Evolutionary conservation across 2,329 filamentous ascomycete species (phyloP), one percentile per base, ranked within the genome.

Genomic region (Aspergillus aculeatus): DNA sequence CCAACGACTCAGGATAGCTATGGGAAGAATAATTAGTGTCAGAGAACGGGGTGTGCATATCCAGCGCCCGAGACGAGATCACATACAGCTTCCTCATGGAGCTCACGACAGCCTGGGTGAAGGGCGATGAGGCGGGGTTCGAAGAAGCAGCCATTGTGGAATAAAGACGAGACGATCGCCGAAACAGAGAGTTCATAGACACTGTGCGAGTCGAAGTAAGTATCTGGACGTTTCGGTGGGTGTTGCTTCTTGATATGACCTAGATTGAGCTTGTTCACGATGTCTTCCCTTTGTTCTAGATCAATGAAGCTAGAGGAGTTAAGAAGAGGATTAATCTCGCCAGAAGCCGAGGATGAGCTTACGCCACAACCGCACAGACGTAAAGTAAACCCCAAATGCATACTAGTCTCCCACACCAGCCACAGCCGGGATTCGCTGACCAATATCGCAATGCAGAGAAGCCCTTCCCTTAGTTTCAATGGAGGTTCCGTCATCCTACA

Each of bases 1-100:
- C 95, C 47, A 97, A 82, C 61, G 87, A 86, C 72, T 96, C 91
- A 0, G 95, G 95, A 73, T 96, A 99, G 61, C 92, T 55, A 16
- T 12, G 14, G 12, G 12, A 29, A 9, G 64, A 59, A 57, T 54
- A 26, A 47, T 32, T 50, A 23, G 4, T 16, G 50, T 61, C 32
- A 64, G 56, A 56, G 56, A 66, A 51, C 12, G 11, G 48, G 47
- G 21, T 44, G 56, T 61, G 58, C n/a, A n/a, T 55, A 57, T 29
- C 56, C 49, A 57, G 31, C 0, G 55, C 59, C 56, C 60, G 52
- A 47, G 61, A 55, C 56, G 38, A 48, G 32, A 44, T n/a, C 54
- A 80, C 88, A 74, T 78, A 94, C 89, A 96, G 81, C 74, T 85
- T 88, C 70, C 84, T 86, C 89, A 96, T 93, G 10, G 91, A 88